Conservation (phyloP, 352 stramenopile genomes). For the Globisporangium ultimum region DNA sequence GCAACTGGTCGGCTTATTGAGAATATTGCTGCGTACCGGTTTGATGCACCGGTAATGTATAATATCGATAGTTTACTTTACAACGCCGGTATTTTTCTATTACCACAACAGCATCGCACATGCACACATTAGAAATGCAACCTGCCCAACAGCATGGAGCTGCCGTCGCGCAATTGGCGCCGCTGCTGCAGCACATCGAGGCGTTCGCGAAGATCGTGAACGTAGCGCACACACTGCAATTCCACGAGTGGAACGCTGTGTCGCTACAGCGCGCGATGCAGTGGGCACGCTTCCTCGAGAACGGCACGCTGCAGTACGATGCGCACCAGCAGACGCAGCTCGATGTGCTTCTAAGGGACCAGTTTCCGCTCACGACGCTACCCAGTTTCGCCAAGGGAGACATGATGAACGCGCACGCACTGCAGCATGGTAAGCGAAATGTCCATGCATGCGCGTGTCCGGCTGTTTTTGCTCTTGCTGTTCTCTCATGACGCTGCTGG, state of each 20-base stretch:
- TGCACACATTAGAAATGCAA: not conserved
- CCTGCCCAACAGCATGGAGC: not conserved
- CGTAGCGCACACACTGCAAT: slow-evolving; percentile 39
- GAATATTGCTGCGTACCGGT: no score
- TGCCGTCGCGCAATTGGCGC: not conserved
- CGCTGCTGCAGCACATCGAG: slow-evolving; percentile 20
- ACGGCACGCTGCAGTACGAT: slow-evolving; percentile 12
- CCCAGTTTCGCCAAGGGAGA: slow-evolving; percentile 27
- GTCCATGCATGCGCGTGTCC: not conserved
- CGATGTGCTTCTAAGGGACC: slow-evolving; percentile 20
- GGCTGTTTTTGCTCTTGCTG: not conserved
- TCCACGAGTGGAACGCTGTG: slow-evolving; percentile 51
- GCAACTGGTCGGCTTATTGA: no score
- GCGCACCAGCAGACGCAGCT: slow-evolving; percentile 12
- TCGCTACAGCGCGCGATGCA: slow-evolving; percentile 39
- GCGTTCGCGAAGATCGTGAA: slow-evolving; percentile 48
- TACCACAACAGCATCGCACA: not conserved
- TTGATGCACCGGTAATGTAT: no score
- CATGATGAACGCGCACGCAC: slow-evolving; percentile 3
- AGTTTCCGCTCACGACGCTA: slow-evolving; percentile 34
- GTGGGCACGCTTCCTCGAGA: slow-evolving; percentile 37
- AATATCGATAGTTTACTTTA: no score
- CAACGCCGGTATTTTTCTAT: no score
- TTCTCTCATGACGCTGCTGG: not conserved
- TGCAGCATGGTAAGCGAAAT: slow-evolving; percentile 10